Percentiles rank a stretch among this genome's conserved stretches.
Evolutionary conservation across 2,329 filamentous ascomycete genomes (phyloP).

Genomic region (Phoma sp.): DNA sequence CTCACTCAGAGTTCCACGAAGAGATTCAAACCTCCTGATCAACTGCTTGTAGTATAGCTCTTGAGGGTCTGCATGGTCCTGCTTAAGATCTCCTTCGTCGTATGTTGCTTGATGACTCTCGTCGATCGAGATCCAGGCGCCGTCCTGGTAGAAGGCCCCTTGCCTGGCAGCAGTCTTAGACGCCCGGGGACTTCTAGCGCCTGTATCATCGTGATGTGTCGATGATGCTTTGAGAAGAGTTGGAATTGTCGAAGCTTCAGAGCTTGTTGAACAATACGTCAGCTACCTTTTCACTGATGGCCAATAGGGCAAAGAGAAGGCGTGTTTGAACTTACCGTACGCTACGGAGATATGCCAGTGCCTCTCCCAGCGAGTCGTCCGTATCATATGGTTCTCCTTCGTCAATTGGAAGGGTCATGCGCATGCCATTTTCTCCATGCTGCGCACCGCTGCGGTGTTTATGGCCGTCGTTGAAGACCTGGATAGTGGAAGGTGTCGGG

Average conservation of each 20-base stretch:
- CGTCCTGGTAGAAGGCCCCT: conserved; percentile 75
- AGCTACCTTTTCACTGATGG: conserved; percentile 10
- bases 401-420: conserved; percentile 34
- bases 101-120: conserved; percentile 15
- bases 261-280: conserved; percentile 55
- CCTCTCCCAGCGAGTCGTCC: conserved; percentile 37
- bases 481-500: background rate
- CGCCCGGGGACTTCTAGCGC: conserved; percentile 32
- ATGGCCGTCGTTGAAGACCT: background rate
- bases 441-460: conserved; percentile 13
- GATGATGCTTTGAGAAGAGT: conserved; percentile 68
- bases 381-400: conserved; percentile 31
- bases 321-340: conserved; percentile 37
- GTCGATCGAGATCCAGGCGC: conserved; percentile 71
- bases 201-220: conserved; percentile 29
- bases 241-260: conserved; percentile 76
- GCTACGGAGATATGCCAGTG: conserved; percentile 43
- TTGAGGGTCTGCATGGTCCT: conserved; percentile 53
- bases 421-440: conserved; percentile 33
- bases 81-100: conserved; percentile 19
- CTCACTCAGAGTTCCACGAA: conserved; percentile 67
- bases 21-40: conserved; percentile 65
- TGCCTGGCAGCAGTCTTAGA: conserved; percentile 58
- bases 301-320: background rate
- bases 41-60: conserved; percentile 72